phyloP scores from a whole-genome alignment of 345 rosid genomes.

The Citrus glauca region DNA sequence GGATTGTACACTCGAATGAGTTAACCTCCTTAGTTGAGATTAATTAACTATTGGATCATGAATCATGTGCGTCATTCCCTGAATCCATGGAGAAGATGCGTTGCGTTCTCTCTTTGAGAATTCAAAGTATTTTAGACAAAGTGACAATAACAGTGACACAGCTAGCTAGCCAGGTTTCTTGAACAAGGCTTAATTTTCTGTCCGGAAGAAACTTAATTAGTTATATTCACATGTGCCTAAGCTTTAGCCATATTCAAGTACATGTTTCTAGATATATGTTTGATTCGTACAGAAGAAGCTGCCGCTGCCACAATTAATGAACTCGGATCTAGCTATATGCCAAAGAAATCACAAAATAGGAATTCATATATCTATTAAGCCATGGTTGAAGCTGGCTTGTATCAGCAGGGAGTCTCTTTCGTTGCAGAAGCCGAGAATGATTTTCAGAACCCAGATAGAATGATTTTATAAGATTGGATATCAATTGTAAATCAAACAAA shows the following conservation, averaged over 20 bases:
- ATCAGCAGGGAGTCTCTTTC: not conserved
- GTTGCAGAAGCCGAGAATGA: not conserved
- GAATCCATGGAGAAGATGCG: slow-evolving; percentile 43
- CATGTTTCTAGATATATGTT: not conserved
- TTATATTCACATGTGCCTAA: not conserved
- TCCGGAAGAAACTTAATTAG: slow-evolving; percentile 26
- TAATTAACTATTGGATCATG: not conserved
- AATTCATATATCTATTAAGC: not conserved
- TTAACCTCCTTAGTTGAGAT: not conserved
- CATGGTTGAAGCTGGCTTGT: not conserved
- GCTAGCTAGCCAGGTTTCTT: slow-evolving; percentile 32
- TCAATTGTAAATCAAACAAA: not conserved
- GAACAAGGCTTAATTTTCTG: slow-evolving; percentile 29
- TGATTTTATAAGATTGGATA: not conserved
- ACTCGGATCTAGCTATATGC: not conserved
- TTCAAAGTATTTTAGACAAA: not conserved
- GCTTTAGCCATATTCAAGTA: not conserved
- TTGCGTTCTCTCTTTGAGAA: slow-evolving; percentile 17
- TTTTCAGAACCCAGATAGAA: not conserved
- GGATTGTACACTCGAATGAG: slow-evolving; percentile 2
- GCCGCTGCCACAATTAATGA: not conserved
- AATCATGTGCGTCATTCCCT: slow-evolving; percentile 52
- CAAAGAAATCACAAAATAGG: not conserved
- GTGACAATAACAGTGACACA: slow-evolving; percentile 6
- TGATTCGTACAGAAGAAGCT: not conserved